These are phyloP conservation scores for Yarrowia galli DNA, from an alignment of 1,139 yeast species.

Conservation along the genomic window DNA sequence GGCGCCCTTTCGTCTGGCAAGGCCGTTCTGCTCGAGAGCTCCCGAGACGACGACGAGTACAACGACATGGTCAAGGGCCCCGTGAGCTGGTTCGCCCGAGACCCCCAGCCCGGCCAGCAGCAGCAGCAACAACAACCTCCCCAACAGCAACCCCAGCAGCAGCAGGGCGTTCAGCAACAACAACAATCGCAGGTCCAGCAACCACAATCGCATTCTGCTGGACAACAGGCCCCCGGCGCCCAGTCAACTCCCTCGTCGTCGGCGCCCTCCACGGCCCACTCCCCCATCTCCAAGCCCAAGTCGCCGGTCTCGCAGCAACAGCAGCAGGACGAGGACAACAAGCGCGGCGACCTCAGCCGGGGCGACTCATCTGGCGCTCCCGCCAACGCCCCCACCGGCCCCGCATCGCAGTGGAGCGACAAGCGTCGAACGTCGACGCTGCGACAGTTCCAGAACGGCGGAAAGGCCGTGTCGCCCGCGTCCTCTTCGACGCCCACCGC, in stretches of 20 bases:
- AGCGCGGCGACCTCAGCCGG: neutral
- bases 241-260: slow-evolving; percentile 22
- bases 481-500: slow-evolving; percentile 15
- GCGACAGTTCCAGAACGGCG: slow-evolving; percentile 34
- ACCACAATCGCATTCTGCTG: slow-evolving; percentile 4
- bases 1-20: slow-evolving; percentile 33
- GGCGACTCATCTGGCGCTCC: slow-evolving; percentile 18
- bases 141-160: neutral
- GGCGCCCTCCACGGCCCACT: slow-evolving; percentile 27
- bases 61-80: slow-evolving; percentile 39
- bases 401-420: slow-evolving; percentile 38
- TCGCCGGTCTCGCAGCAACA: slow-evolving; percentile 15
- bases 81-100: slow-evolving; percentile 27
- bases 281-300: slow-evolving; percentile 38
- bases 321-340: neutral
- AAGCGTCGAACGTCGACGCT: slow-evolving; percentile 37
- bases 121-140: slow-evolving; percentile 37
- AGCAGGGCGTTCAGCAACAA: neutral
- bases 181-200: neutral
- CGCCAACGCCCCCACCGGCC: slow-evolving; percentile 32
- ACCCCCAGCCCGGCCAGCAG: slow-evolving; percentile 25
- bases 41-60: slow-evolving; percentile 27
- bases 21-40: slow-evolving; percentile 24
- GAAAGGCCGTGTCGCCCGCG: slow-evolving; percentile 1
- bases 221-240: neutral